Evolutionary conservation across 805 yeast species (phyloP), one percentile per base, ranked within the genome.

Genomic region (Kodamaea neixiangensis): DNA sequence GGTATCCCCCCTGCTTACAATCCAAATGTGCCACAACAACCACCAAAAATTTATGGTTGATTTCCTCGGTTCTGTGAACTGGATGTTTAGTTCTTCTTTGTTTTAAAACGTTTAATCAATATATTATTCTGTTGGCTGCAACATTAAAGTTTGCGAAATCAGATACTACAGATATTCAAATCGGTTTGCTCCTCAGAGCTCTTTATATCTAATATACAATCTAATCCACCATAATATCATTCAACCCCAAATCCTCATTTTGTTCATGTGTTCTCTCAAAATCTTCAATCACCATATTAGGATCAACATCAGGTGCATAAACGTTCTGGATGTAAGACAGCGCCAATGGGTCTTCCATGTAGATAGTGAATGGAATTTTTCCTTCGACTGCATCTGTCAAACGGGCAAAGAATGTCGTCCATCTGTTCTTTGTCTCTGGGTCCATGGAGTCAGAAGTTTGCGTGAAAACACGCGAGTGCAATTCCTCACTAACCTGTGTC

Each of bases 251-350:
- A 40, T 87, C 93, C 64, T 94, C 99, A 66, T 94, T 91, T 69
- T 92, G 96, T 62, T 89, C 87, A 38, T 77, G 74, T 2, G 96
- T 85, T 76, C 99, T 87, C 58, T 90, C 96, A 59, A 82, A 89
- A 51, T 94, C 97, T 71, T 87, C 97, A 54, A 88, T 81, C 39
- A 68, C 77, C 98, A 94, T 94, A 66, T 93, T 89, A 57, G 99
- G 99, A 72, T 94, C 99, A 39, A 82, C 81, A 71, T 94, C 99
- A 21, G 99, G 99, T 33, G 99, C 99, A 65, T 92, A 94, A n/a
- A 93, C 94, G 65, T 94, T 94, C 72, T 94, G 99, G 55, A 94
- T 87, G 64, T 94, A 94, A 0, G 97, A 90, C 3, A 96, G 86
- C 15, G 97, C 97, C 61, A 94, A 73, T 5, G 99, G 99, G 70